Percentiles rank a stretch among this genome's conserved stretches.
phyloP scores from a whole-genome alignment of 139 green algal species.

The Auxenochlorella pyrenoidosa region DNA sequence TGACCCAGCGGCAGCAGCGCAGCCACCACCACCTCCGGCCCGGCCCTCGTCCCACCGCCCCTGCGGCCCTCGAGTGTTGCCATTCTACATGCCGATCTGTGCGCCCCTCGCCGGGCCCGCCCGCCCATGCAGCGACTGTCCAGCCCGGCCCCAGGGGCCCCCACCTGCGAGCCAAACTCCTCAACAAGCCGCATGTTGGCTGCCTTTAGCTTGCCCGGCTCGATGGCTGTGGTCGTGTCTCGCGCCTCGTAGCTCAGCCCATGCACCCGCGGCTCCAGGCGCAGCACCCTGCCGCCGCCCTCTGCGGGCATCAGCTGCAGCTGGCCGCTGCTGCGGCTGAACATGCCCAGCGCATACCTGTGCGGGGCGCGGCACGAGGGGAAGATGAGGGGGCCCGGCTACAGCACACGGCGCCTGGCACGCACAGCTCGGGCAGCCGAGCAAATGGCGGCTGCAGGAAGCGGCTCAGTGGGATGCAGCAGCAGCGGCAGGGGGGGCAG shows the following conservation, averaged over 20 bases:
- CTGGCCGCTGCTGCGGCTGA: slow-evolving; percentile 28
- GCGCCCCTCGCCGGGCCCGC: too few relatives aligned
- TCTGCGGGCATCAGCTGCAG: slow-evolving; percentile 30
- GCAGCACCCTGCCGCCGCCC: slow-evolving; percentile 39
- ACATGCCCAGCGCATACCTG: slow-evolving; percentile 54
- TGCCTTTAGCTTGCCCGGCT: slow-evolving; percentile 7
- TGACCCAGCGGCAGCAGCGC: too few relatives aligned
- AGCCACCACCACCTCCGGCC: too few relatives aligned
- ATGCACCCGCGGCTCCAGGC: slow-evolving; percentile 48
- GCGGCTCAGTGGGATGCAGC: too few relatives aligned
- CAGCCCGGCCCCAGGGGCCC: not conserved
- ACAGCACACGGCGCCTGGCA: not conserved
- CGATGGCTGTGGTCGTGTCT: not conserved
- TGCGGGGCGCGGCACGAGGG: not conserved
- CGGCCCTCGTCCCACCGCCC: too few relatives aligned
- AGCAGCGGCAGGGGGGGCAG: not conserved
- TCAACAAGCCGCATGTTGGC: slow-evolving; percentile 54
- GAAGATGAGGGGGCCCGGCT: not conserved
- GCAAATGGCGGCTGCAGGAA: not conserved
- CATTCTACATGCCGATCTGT: too few relatives aligned
- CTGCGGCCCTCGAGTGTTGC: too few relatives aligned
- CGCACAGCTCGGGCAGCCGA: not conserved
- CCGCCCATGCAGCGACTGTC: too few relatives aligned
- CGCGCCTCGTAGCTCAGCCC: slow-evolving; percentile 30
- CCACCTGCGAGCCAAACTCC: slow-evolving; percentile 52